Base-by-base conservation (phyloP, 2,329 filamentous ascomycete genomes). In the Epichloe gansuensis region DNA sequence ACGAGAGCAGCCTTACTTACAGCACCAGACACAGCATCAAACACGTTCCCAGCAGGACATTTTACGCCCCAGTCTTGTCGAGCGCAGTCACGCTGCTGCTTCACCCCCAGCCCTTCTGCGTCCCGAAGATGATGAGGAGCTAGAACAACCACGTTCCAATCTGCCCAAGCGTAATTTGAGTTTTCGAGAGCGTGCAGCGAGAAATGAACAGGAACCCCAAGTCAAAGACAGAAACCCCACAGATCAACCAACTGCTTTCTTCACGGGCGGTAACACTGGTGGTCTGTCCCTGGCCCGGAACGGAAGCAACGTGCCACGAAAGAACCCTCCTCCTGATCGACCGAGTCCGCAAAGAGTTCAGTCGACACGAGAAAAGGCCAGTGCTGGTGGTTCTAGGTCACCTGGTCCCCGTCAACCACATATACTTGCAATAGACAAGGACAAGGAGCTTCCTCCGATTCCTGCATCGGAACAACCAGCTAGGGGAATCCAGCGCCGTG, bases 251-350 rank as follows among this genome's bases (percentile, higher is more conserved):
- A 41, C 44, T 4, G 53, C 53, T 7, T 55, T 55, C 35, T 55
- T 54, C 60, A 27, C 59, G 61, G 13, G 60, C 64, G 4, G 60
- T 64, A 59, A 59, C 5, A 64, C 65, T 31, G 64, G 21, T 27
- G 51, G 67, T 40, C 66, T 70, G 49, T 66, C 70, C 53, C 57
- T 74, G 36, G 61, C 67, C 8, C 71, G 76, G 48, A 76, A 66
- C 51, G 73, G 69, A n/a, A 82, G 77, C 58, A 80, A 80, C 57
- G 82, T 78, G 59, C 65, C 81, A 38, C 74, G 70, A 60, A 82
- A 82, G 55, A 73, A 78, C 2, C 78, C 75, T 1, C 76, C 78
- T 2, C 68, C 64, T n/a, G 76, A 81, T 47, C 64, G 70, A 2
- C 73, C 71, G 70, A 69, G 71, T 56, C 66, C 64, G 48, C 68